Evolutionary conservation across 371 early-diverging fungal species (phyloP), one percentile per base, ranked within the genome.

Genomic region (Nematocida sp.): DNA sequence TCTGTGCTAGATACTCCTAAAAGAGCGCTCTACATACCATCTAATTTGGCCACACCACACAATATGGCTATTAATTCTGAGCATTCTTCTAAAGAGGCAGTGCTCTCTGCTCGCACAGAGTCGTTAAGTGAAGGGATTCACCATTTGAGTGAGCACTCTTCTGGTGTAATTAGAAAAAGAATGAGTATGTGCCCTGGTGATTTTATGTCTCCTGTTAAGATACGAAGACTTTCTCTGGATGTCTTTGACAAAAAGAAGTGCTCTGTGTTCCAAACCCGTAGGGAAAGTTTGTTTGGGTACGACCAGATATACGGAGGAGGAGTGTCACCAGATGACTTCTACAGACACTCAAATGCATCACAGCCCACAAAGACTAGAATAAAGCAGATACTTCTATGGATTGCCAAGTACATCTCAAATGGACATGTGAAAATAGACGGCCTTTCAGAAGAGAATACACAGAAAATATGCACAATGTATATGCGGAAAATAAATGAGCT

Each of bases 311-410:
- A 56, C 62, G 58, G 52, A 11, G 80, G 80, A 70, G n/a, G 27
- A 0, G 57, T 78, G 1, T 46, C 46, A 13, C 80, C 80, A 25
- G 46, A 33, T 18, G 69, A 78, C 69, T 78, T 78, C 72, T 57
- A 78, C 42, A 67, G 66, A 6, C 80, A 78, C 71, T 78, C 70
- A 44, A 78, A 78, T 40, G 40, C 15, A 4, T 60, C 66, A 9
- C 71, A 60, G 70, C 54, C 42, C 4, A 20, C 69, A 20, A 60
- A 45, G 27, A 47, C 80, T 4, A 27, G 80, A 44, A 70, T 58
- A 5, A 78, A 78, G 62, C 80, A 78, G 71, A 42, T 78, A 15
- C 80, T 78, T 78, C 23, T 70, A 4, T 78, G 80, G 80, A 50
- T 60, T 27, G 25, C 57, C 6, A 78, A 69, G 25, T 78, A 78